A percentile compares a stretch with the other conserved stretches of the same genome.
phyloP scores from a whole-genome alignment of 108 stramenopile species.

The Skeletonema grethae region DNA sequence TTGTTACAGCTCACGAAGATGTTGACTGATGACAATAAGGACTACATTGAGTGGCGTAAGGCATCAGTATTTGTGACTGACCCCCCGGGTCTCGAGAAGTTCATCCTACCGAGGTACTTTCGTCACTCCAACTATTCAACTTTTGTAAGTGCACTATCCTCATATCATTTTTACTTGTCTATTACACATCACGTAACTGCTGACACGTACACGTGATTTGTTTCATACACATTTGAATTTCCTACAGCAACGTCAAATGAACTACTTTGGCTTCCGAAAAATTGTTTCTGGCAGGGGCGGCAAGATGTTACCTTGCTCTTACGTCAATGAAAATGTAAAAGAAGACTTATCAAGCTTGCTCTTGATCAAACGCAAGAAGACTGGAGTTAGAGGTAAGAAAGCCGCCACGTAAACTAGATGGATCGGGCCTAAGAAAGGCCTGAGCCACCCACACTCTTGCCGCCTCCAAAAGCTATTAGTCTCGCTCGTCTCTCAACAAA shows the following conservation, averaged over 20 bases:
- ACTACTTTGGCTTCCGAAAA: slow-evolving; percentile 93
- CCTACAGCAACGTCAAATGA: slow-evolving; percentile 79
- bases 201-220: neutral
- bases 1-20: slow-evolving; percentile 91
- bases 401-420: slow-evolving; percentile 29
- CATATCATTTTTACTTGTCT: neutral
- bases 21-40: slow-evolving; percentile 85
- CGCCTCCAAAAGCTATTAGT: too few relatives aligned
- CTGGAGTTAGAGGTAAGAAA: slow-evolving; percentile 19
- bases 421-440: too few relatives aligned
- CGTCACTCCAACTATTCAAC: slow-evolving; percentile 90
- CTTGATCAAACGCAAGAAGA: slow-evolving; percentile 71
- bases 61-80: slow-evolving; percentile 53
- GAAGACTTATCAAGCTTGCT: slow-evolving; percentile 84
- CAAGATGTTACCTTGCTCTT: slow-evolving; percentile 92
- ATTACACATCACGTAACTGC: neutral
- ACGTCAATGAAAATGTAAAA: slow-evolving; percentile 87
- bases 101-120: slow-evolving; percentile 88
- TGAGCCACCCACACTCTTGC: too few relatives aligned
- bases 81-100: slow-evolving; percentile 66
- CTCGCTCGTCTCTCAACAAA: too few relatives aligned
- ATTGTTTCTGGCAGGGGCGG: slow-evolving; percentile 90
- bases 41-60: slow-evolving; percentile 85
- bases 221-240: neutral
- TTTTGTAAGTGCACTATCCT: slow-evolving; percentile 45